A percentile compares a stretch with the other conserved stretches of the same genome.
Conservation (phyloP, 805 yeast genomes). For the Metschnikowia gruessii region DNA sequence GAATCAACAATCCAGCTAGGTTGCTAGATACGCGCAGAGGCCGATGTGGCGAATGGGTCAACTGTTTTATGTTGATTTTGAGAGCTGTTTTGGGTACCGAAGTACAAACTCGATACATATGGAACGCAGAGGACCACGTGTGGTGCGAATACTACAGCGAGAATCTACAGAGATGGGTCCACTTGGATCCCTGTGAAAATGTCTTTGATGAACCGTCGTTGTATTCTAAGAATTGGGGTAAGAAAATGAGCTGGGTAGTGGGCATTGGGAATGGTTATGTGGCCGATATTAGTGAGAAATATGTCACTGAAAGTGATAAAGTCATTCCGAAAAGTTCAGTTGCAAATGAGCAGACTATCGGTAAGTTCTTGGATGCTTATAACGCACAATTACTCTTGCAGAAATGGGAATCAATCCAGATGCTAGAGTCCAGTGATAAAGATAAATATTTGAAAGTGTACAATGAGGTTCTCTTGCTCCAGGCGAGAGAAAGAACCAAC, state of each 20-base stretch:
- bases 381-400: constrained; percentile 12
- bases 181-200: constrained; percentile 84
- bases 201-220: constrained; percentile 78
- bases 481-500: constrained; percentile 20
- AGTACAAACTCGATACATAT: constrained; percentile 54
- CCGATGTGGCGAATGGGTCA: constrained; percentile 96
- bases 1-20: constrained; percentile 67
- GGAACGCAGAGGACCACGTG: constrained; percentile 93
- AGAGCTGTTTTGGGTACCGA: constrained; percentile 54
- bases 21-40: constrained; percentile 65
- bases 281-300: constrained; percentile 67
- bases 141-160: constrained; percentile 89
- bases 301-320: constrained; percentile 44
- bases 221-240: constrained; percentile 87
- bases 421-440: neutral
- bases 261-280: constrained; percentile 64
- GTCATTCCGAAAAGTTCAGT: constrained; percentile 21
- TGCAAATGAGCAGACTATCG: constrained; percentile 12
- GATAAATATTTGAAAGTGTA: constrained; percentile 12
- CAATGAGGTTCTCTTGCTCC: constrained; percentile 15
- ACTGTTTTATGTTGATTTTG: constrained; percentile 69
- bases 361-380: constrained; percentile 3
- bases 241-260: constrained; percentile 83
- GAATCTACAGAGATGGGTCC: constrained; percentile 69
- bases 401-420: constrained; percentile 10